Evolutionary conservation across 192 early-diverging fungal genomes (phyloP).

Genomic region (Entrophospora sp.): DNA sequence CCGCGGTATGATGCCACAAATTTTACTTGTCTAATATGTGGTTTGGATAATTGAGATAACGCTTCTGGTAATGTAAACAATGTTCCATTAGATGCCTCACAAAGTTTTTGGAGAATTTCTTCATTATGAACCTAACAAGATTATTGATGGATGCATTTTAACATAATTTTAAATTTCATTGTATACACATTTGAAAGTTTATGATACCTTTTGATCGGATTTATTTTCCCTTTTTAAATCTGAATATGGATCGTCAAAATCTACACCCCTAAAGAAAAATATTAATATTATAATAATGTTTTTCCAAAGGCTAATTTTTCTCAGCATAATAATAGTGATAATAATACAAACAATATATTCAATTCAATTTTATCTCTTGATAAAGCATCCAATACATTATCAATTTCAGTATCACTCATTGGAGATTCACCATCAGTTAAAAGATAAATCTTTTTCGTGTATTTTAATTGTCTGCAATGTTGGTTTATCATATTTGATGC

Average conservation of each 20-base stretch:
- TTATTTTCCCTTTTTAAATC: conserved; percentile 20
- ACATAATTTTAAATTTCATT: too few species aligned
- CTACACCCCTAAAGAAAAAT: conserved; percentile 2
- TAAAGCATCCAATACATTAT: conserved; percentile 27
- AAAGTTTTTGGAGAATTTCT: conserved; percentile 38
- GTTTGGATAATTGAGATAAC: conserved; percentile 27
- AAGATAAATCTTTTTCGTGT: conserved; percentile 54
- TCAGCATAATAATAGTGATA: neutral
- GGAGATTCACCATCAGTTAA: conserved; percentile 49
- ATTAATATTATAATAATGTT: too few species aligned
- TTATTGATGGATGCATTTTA: too few species aligned
- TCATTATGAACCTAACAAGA: conserved; percentile 39
- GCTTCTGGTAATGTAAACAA: conserved; percentile 45
- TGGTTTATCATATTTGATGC: conserved; percentile 42
- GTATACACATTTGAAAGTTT: too few species aligned
- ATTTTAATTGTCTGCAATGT: conserved; percentile 54
- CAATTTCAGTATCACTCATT: conserved; percentile 39
- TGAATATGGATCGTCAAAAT: conserved; percentile 20
- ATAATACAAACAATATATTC: conserved; percentile 44
- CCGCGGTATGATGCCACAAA: conserved; percentile 47
- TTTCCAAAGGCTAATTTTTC: too few species aligned
- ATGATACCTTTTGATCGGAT: conserved; percentile 21
- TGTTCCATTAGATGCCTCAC: conserved; percentile 19
- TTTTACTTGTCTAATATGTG: conserved; percentile 46
- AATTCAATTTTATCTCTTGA: conserved; percentile 25